Conservation (phyloP, 2,329 filamentous ascomycete species). For the Colletotrichum nymphaeae region DNA sequence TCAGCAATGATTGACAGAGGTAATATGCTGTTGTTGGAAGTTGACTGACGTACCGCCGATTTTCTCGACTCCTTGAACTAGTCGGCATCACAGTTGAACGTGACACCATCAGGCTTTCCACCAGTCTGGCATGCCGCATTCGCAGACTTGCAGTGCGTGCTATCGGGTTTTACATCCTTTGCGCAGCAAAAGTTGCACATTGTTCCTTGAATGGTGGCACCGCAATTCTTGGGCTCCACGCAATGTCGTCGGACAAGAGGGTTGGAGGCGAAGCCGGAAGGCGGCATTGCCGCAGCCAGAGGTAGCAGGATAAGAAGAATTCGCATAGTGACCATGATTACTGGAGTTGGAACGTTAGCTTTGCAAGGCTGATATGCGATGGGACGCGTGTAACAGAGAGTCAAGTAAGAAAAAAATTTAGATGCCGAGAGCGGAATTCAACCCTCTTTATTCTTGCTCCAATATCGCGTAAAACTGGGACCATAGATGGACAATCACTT, state of each 20-base stretch:
- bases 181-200: conserved; percentile 26
- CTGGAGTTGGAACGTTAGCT: background rate
- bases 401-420: no score
- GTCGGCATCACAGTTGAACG: conserved; percentile 15
- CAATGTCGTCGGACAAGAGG: conserved; percentile 29
- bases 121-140: background rate
- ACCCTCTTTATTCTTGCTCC: background rate
- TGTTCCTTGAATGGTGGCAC: conserved; percentile 13
- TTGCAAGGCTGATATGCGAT: no score
- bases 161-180: conserved; percentile 19
- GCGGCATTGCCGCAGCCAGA: conserved; percentile 14
- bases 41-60: background rate
- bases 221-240: conserved; percentile 36
- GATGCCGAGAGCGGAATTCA: background rate
- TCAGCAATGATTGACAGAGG: no score
- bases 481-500: background rate
- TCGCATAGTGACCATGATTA: conserved; percentile 8
- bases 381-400: no score
- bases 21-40: no score
- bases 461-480: background rate
- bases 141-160: conserved; percentile 10
- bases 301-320: background rate
- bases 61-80: background rate
- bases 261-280: background rate
- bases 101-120: background rate